These are phyloP conservation scores for Fragaria vesca DNA, from an alignment of 306 rosid genomes.

Conservation along the genomic window DNA sequence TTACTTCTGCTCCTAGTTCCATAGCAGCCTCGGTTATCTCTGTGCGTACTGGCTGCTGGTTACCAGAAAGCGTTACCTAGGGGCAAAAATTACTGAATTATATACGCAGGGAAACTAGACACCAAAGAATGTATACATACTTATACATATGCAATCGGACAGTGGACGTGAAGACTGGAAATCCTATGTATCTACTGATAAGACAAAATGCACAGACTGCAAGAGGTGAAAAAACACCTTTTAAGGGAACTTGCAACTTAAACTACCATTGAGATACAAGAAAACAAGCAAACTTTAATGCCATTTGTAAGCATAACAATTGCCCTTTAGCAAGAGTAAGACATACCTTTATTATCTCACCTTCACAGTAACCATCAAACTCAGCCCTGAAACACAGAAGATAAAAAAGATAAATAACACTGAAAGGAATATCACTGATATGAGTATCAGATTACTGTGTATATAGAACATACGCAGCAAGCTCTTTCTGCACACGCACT, in stretches of 20 bases:
- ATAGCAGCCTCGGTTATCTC: slow-evolving; percentile 89
- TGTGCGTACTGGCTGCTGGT: slow-evolving; percentile 78
- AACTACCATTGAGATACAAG: not conserved
- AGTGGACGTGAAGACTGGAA: not conserved
- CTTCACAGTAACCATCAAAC: slow-evolving; percentile 88
- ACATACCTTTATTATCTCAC: slow-evolving; percentile 70
- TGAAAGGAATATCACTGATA: not conserved
- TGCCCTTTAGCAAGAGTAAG: slow-evolving; percentile 11
- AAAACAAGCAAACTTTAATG: not conserved
- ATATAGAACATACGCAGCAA: slow-evolving; percentile 57
- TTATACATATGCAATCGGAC: not conserved
- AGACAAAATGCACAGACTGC: not conserved
- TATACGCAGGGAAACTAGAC: not conserved
- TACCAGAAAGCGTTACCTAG: slow-evolving; percentile 82
- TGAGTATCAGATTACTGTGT: not conserved
- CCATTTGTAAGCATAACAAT: not conserved
- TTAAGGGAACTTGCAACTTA: not conserved
- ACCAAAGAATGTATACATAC: not conserved
- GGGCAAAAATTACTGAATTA: slow-evolving; percentile 3
- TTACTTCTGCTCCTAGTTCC: slow-evolving; percentile 87
- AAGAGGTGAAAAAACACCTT: not conserved
- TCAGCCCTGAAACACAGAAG: slow-evolving; percentile 58
- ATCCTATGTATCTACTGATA: not conserved
- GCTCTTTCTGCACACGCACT: slow-evolving; percentile 81
- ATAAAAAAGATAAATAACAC: slow-evolving; percentile 12